Evolutionary conservation across 1,139 yeast genomes (phyloP).

Genomic region (Candida dubliniensis): DNA sequence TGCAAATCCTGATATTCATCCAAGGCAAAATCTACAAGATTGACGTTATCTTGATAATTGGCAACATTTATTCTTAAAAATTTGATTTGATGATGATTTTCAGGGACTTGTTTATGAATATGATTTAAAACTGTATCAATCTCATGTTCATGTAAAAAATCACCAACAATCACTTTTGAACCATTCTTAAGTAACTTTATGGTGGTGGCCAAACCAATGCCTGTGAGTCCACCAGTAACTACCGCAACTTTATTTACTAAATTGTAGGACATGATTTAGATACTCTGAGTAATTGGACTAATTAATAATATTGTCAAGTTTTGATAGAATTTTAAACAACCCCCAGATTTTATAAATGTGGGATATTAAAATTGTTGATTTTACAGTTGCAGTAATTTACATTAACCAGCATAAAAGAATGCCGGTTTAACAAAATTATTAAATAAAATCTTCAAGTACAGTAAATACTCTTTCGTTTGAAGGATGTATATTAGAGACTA

Average conservation of each 20-base stretch:
- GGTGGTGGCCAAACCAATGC: slow-evolving; percentile 26
- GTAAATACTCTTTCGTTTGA: too few relatives aligned
- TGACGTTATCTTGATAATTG: slow-evolving; percentile 40
- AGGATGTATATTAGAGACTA: not conserved
- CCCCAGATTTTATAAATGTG: not conserved
- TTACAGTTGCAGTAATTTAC: not conserved
- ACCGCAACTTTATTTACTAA: slow-evolving; percentile 23
- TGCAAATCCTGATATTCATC: slow-evolving; percentile 66
- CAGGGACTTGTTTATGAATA: slow-evolving; percentile 9
- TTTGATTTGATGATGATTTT: slow-evolving; percentile 10
- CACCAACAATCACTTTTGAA: slow-evolving; percentile 21
- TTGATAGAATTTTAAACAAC: too few relatives aligned
- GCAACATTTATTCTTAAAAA: slow-evolving; percentile 44
- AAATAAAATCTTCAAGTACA: too few relatives aligned
- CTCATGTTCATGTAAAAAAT: slow-evolving; percentile 14
- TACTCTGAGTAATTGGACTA: not conserved
- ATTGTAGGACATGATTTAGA: slow-evolving; percentile 11
- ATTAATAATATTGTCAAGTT: not conserved
- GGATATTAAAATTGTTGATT: not conserved
- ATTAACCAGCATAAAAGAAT: not conserved
- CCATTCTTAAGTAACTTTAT: slow-evolving; percentile 20
- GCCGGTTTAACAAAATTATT: too few relatives aligned
- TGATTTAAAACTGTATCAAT: slow-evolving; percentile 11
- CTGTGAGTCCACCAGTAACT: slow-evolving; percentile 32
- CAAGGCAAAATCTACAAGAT: slow-evolving; percentile 51